Evolutionary conservation across 352 stramenopile species (phyloP).

Genomic region (Phytopythium aichiense): DNA sequence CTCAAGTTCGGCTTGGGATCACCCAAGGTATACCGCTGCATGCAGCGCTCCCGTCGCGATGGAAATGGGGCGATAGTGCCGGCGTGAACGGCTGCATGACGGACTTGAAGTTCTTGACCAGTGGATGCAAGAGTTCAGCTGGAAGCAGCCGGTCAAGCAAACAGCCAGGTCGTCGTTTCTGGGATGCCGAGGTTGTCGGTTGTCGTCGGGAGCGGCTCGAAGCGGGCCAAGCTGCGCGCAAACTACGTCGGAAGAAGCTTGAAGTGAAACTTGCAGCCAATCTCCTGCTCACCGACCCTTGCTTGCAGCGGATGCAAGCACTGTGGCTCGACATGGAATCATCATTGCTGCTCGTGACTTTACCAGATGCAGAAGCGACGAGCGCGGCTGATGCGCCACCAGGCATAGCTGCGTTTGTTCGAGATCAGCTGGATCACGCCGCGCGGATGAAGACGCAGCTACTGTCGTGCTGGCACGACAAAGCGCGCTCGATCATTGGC

Average conservation of each 20-base stretch:
- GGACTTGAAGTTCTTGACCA: conserved; percentile 40
- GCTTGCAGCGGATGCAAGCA: conserved; percentile 50
- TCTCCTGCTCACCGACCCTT: conserved; percentile 45
- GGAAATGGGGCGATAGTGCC: conserved; percentile 62
- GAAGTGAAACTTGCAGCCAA: conserved; percentile 33
- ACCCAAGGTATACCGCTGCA: conserved; percentile 36
- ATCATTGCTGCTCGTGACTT: conserved; percentile 37
- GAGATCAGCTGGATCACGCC: conserved; percentile 44
- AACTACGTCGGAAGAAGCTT: conserved; percentile 25
- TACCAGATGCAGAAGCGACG: conserved; percentile 28
- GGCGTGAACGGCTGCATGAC: conserved; percentile 42
- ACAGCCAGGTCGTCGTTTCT: not conserved
- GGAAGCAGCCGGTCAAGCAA: not conserved
- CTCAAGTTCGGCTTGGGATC: conserved; percentile 49
- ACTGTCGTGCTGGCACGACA: conserved; percentile 62
- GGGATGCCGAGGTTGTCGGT: not conserved
- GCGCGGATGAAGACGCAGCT: conserved; percentile 31
- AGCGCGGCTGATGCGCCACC: conserved; percentile 18
- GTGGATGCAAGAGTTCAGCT: not conserved
- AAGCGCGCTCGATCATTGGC: conserved; percentile 33
- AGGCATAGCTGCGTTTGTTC: conserved; percentile 52
- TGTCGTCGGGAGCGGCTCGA: not conserved
- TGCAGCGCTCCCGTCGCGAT: conserved; percentile 40
- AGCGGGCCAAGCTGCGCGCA: not conserved
- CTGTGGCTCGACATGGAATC: conserved; percentile 59